Conservation (phyloP, 768 basidiomycete genomes). For the Podaxis sp. region DNA sequence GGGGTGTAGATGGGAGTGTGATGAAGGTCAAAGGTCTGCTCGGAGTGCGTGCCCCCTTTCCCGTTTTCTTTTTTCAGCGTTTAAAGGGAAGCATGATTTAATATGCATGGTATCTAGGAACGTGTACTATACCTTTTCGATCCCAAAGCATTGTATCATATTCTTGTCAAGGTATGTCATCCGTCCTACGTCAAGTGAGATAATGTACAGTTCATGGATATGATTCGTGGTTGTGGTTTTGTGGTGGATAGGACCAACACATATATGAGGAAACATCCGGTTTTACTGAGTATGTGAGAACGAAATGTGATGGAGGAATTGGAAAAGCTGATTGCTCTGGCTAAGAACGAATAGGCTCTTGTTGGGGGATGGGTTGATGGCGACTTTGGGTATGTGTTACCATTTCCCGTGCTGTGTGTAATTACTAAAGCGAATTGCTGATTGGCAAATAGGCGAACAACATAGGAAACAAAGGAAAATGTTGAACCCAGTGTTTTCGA, state of each 20-base stretch:
- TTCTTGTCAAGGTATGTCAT: constrained; percentile 38
- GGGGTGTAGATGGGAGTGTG: constrained; percentile 31
- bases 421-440: background rate
- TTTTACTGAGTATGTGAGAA: constrained; percentile 25
- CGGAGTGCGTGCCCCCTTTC: constrained; percentile 28
- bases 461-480: constrained; percentile 44
- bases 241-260: constrained; percentile 28
- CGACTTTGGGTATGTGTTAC: constrained; percentile 24
- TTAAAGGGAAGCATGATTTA: background rate
- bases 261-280: constrained; percentile 26
- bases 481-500: constrained; percentile 45
- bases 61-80: background rate
- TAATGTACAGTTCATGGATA: no score
- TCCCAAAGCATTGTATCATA: constrained; percentile 44
- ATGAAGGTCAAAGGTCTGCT: constrained; percentile 33
- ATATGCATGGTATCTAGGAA: constrained; percentile 17
- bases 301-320: background rate
- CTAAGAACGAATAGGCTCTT: constrained; percentile 20
- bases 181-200: background rate
- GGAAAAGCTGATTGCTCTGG: background rate
- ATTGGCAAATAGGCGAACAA: constrained; percentile 30
- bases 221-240: constrained; percentile 21
- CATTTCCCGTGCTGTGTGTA: background rate
- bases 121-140: constrained; percentile 41
- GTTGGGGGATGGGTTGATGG: constrained; percentile 29